Base-by-base conservation (phyloP, 805 yeast genomes). In the Wickerhamiella bombiphila region DNA sequence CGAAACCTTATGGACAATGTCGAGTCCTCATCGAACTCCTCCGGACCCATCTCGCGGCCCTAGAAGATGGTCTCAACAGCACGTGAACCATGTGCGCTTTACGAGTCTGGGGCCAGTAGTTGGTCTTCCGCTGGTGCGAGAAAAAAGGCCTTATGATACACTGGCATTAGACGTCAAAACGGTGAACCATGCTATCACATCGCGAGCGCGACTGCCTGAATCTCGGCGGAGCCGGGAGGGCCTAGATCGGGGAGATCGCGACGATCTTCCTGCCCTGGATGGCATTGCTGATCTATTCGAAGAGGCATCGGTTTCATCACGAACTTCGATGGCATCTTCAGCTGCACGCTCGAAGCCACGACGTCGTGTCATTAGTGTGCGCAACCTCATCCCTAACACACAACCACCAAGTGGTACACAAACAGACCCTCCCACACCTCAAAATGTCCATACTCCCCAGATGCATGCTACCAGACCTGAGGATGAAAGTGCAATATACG, bases 1-100 rank as follows among this genome's bases (percentile, higher is more conserved):
- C 22, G 58, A 54, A 32, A 44, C 51, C 16, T 41, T 56, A 16
- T 52, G 56, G 48, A 43, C 52, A 25, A 39, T 48, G 35, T 48
- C 54, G 17, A 47, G 41, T 28, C 46, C 52, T 3, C 14, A 11
- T 2, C 20, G 39, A n/a, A 24, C 16, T 20, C 40, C 38, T n/a
- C 53, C 53, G 1, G 49, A 48, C 35, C 52, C 53, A 8, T 35
- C 37, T 16, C 36, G 19, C n/a, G 54, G 54, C 13, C 43, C 50
- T 2, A 39, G 46, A 15, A 38, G 54, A 8, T 50, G 53, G 48
- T 39, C 47, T 8, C 47, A 38, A 32, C 49, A 45, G 30, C 13
- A 21, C 5, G 33, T 30, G 5, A 15, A 7, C 5, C 21, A 29
- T 34, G 2, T 20, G 21, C 14, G 35, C 29, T 19, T 29, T 28